phyloP scores from a whole-genome alignment of 805 yeast genomes.

The Jamesozyma gamospora region DNA sequence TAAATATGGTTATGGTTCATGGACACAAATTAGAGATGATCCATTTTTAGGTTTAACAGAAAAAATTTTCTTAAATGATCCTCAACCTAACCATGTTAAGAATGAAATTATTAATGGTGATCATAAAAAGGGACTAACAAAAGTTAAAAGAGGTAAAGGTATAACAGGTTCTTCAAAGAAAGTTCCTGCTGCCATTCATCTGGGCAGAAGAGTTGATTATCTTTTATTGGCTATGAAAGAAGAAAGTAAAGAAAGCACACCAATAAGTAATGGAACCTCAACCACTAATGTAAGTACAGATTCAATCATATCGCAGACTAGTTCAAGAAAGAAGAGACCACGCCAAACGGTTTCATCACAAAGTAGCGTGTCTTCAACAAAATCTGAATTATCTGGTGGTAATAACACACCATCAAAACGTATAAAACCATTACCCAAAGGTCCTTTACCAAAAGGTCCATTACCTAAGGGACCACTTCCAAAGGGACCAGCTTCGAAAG shows the following conservation, averaged over 20 bases:
- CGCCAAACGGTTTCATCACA: constrained; percentile 16
- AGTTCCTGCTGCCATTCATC: constrained; percentile 86
- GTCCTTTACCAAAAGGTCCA: constrained; percentile 3
- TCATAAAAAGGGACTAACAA: not conserved
- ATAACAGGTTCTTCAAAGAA: constrained; percentile 39
- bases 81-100: constrained; percentile 11
- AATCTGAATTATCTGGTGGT: constrained; percentile 2
- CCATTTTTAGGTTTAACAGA: constrained; percentile 80
- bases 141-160: constrained; percentile 17
- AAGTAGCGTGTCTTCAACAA: constrained; percentile 7
- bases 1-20: constrained; percentile 92
- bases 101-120: constrained; percentile 1
- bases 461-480: constrained; percentile 1
- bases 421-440: constrained; percentile 22
- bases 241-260: constrained; percentile 32
- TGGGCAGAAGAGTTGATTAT: constrained; percentile 86
- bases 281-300: constrained; percentile 5
- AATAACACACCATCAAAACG: constrained; percentile 20
- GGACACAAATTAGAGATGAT: constrained; percentile 92
- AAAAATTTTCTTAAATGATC: constrained; percentile 61
- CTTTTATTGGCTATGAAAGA: constrained; percentile 62
- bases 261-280: constrained; percentile 11
- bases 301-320: constrained; percentile 12
- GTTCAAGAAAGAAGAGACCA: constrained; percentile 22
- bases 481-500: constrained; percentile 4